These are phyloP conservation scores for Colletotrichum spinosum DNA, from an alignment of 2,329 filamentous ascomycete species.

Conservation along the genomic window DNA sequence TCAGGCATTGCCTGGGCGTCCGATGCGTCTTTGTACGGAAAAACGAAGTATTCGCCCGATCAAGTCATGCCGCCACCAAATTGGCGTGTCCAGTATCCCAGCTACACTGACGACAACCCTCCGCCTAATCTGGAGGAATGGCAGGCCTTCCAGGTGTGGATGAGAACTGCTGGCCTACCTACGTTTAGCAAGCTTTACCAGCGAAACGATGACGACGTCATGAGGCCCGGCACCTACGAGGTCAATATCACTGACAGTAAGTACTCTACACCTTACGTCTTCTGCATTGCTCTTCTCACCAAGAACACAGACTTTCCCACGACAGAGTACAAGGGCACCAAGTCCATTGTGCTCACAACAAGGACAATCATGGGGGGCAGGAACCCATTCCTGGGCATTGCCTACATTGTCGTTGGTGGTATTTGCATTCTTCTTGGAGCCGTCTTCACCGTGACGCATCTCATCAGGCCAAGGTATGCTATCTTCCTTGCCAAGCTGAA, in stretches of 20 bases:
- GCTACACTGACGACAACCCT: constrained; percentile 68
- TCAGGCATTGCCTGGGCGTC: constrained; percentile 86
- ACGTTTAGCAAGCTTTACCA: constrained; percentile 94
- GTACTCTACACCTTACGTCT: constrained; percentile 49
- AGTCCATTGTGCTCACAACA: constrained; percentile 90
- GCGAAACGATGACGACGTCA: constrained; percentile 78
- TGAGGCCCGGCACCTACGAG: constrained; percentile 79
- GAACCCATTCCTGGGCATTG: constrained; percentile 96
- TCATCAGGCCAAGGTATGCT: constrained; percentile 85
- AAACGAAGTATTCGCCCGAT: constrained; percentile 71
- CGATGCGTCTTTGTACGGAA: constrained; percentile 83
- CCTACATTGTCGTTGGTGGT: constrained; percentile 93
- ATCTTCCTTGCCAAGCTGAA: constrained; percentile 3
- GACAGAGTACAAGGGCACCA: constrained; percentile 82
- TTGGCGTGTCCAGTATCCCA: constrained; percentile 78
- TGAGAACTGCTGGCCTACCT: constrained; percentile 94
- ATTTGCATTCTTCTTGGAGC: constrained; percentile 90
- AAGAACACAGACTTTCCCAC: constrained; percentile 79
- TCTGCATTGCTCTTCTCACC: not conserved
- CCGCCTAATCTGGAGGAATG: constrained; percentile 80
- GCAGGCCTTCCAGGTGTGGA: constrained; percentile 97
- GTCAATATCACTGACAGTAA: constrained; percentile 83
- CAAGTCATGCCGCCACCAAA: constrained; percentile 87
- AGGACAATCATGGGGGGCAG: constrained; percentile 93
- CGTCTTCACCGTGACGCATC: constrained; percentile 89